Base-by-base conservation (phyloP, 257 asterid species). In the Mitragyna speciosa region DNA sequence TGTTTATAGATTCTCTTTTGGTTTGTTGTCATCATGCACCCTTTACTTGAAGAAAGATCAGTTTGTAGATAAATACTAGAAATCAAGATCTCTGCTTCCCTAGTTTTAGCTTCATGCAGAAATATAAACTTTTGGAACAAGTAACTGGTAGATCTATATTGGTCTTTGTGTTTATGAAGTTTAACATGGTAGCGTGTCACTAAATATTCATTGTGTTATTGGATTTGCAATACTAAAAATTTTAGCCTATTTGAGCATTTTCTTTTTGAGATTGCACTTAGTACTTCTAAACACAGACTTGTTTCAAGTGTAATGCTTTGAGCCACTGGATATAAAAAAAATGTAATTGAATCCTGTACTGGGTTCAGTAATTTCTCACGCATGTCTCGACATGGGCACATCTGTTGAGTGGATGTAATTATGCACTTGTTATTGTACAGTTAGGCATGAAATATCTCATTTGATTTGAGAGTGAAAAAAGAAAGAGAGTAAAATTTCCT, bases 11-110 rank as follows among this genome's bases (percentile, higher is more conserved):
- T 17, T 51, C 63, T 7, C 65, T 65, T 64, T 45, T 43, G 10
- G 22, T 47, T 39, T 22, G n/a, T 45, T 58, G 58, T 56, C 52
- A 20, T 81, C 63, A 7, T 48, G 64, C 66, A 47, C 31, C 12
- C 0, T 31, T 49, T 47, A n/a, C 26, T 30, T 20, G 2, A 48
- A 45, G 28, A 49, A 59, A 41, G 39, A 24, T 15, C 12, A 66
- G 30, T 68, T 68, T 16, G 47, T 70, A 43, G 72, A 49, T 41
- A 71, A 70, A 43, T 68, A 66, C 16, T 36, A 66, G 80, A 58
- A 30, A 65, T 65, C 48, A 30, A 8, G 39, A 43, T 70, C 5
- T 70, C 56, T 41, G 74, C n/a, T 70, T 43, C 19, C 33, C n/a
- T 70, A 22, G 28, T 10, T 43, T 43, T 70, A 31, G 45, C 71